Percentiles rank a stretch among this genome's conserved stretches.
Evolutionary conservation across 768 basidiomycete genomes (phyloP).

Genomic region (Gloeopeniophorella convolvens): DNA sequence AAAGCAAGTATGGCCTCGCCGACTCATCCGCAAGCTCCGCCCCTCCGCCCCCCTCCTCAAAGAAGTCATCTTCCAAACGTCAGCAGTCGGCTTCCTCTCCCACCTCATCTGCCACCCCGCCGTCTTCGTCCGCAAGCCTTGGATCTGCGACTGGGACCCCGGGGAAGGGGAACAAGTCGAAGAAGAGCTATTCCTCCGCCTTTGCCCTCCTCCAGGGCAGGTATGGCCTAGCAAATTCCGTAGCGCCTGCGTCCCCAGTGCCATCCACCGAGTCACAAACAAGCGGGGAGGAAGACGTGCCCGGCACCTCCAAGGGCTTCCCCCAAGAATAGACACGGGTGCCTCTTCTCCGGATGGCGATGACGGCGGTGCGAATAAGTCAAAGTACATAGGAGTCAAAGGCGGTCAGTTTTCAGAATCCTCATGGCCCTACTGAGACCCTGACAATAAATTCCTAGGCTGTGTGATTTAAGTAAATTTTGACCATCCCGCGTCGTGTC

Average conservation of each 20-base stretch:
- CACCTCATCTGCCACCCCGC: background rate
- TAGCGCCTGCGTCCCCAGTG: background rate
- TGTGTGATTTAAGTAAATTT: too few relatives aligned
- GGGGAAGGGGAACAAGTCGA: background rate
- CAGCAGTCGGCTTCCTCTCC: background rate
- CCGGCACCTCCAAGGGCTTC: too few relatives aligned
- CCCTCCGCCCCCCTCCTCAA: background rate
- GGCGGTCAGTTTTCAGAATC: too few relatives aligned
- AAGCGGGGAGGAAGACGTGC: background rate
- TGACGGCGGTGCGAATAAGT: too few relatives aligned
- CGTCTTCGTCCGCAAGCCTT: background rate
- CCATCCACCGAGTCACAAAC: background rate
- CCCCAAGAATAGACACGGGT: too few relatives aligned
- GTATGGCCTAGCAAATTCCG: background rate
- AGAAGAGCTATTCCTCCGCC: background rate
- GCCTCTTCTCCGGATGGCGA: too few relatives aligned
- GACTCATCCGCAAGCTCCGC: background rate
- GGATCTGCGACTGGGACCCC: background rate
- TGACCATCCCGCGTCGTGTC: too few relatives aligned
- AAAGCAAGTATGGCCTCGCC: conserved; percentile 1
- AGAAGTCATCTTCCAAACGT: background rate
- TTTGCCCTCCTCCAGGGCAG: background rate
- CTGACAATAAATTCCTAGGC: too few relatives aligned
- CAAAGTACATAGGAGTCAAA: too few relatives aligned
- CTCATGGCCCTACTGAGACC: too few relatives aligned